Conservation (phyloP, 305 asterid species). For the Salvia sclarea region DNA sequence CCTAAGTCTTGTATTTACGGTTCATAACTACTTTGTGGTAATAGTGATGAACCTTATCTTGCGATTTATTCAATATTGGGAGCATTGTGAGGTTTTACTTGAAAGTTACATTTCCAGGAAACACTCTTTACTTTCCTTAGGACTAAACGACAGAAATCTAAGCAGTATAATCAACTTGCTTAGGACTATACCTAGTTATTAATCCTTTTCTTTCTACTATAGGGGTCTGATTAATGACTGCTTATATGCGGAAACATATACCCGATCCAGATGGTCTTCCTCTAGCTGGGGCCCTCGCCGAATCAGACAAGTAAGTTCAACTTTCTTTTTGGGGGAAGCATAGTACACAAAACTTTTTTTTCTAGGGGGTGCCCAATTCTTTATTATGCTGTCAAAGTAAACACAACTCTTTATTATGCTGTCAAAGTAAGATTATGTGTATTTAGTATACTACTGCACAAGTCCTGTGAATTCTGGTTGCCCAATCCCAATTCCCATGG, state of each 20-base stretch:
- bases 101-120: constrained; percentile 6
- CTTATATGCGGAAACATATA: constrained; percentile 77
- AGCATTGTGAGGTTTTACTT: constrained; percentile 2
- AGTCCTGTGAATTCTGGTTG: constrained; percentile 8
- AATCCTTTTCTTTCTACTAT: constrained; percentile 26
- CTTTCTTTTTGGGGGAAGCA: background rate
- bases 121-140: constrained; percentile 9
- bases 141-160: background rate
- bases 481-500: constrained; percentile 17
- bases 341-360: no score
- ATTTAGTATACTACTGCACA: background rate
- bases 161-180: constrained; percentile 9
- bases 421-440: background rate
- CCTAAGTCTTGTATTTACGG: constrained; percentile 15
- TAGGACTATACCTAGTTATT: constrained; percentile 23
- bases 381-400: constrained; percentile 4
- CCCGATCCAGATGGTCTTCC: constrained; percentile 91
- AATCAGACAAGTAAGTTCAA: constrained; percentile 64
- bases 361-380: no score
- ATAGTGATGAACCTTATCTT: constrained; percentile 19
- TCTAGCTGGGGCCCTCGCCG: constrained; percentile 93
- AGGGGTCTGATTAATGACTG: constrained; percentile 89
- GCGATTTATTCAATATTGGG: background rate
- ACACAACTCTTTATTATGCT: no score
- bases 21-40: constrained; percentile 16